Base-by-base conservation (phyloP, 148 eudicot species). In the Cornus suecica region DNA sequence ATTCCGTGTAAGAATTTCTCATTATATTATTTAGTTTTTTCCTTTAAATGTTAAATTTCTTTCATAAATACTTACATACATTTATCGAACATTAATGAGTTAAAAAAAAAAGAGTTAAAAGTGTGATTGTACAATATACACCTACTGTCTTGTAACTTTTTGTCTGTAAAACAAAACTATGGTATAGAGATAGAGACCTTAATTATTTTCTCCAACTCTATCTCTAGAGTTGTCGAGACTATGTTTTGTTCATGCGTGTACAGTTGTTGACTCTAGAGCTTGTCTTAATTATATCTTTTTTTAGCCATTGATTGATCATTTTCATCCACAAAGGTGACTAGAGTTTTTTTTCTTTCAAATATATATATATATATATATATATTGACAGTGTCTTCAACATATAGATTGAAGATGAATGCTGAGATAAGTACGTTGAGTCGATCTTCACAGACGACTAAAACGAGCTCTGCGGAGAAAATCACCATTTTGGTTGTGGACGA, bases 401-500 rank as follows among this genome's bases (percentile, higher is more conserved):
- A 9, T 24, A 51, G 8, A 26, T 41, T 76, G 18, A 67, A 67
- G 63, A 83, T 80, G 83, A 83, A 56, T 10, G 30, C 71, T 73
- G 73, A 83, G 76, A 66, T 48, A 4, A 32, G 54, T 32, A 8
- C 29, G 23, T 32, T 48, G 6, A 45, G 41, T 16, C 64, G 64
- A 71, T 63, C 69, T 18, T 64, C 80, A 28, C 42, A 32, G 52
- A 25, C 27, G 37, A 30, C 27, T 0, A 70, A 20, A 54, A 61
- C 79, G n/a, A n/a, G n/a, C 23, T 3, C 62, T 58, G 62, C 65
- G 9, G 72, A 62, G 65, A 30, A 73, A 15, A 77, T 89, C 54
- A 83, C 69, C 73, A 73, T 89, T 76, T 78, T 89, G 77, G 78
- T 89, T 56, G 85, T 89, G 71, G 89, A 89, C 68, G 90, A 89